Evolutionary conservation across 1,284 basidiomycete genomes (phyloP).

Genomic region (Limonomyces culmigenus): DNA sequence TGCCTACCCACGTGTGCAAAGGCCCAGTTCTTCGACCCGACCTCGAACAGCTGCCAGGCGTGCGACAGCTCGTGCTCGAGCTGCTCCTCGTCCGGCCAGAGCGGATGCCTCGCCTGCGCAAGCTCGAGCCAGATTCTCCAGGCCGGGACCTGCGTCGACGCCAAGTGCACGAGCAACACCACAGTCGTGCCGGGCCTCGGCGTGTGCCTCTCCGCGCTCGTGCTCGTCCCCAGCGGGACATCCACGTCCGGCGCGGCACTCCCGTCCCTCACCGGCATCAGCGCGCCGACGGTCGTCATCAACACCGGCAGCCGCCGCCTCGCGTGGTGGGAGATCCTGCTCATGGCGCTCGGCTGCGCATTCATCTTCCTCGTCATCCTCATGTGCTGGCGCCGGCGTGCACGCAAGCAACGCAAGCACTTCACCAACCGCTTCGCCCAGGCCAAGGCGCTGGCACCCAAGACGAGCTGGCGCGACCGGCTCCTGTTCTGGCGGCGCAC

Average conservation of each 20-base stretch:
- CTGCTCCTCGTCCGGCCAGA: conserved; percentile 46
- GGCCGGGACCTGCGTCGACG: conserved; percentile 42
- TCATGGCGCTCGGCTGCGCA: conserved; percentile 65
- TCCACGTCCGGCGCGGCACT: conserved; percentile 22
- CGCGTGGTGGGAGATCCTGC: conserved; percentile 67
- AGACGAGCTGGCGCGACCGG: conserved; percentile 32
- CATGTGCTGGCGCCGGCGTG: conserved; percentile 49
- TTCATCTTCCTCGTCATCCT: conserved; percentile 56
- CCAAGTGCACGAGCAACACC: conserved; percentile 35
- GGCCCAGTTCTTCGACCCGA: conserved; percentile 52
- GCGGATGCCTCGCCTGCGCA: conserved; percentile 59
- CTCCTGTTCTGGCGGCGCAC: conserved; percentile 29
- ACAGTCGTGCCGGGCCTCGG: conserved; percentile 52
- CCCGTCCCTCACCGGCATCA: conserved; percentile 38
- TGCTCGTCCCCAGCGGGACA: conserved; percentile 33
- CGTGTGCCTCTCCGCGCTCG: conserved; percentile 59
- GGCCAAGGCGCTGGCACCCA: conserved; percentile 32
- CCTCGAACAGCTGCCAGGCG: conserved; percentile 40
- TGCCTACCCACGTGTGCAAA: conserved; percentile 63
- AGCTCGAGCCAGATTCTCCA: conserved; percentile 41
- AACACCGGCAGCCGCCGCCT: conserved; percentile 20
- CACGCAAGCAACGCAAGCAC: conserved; percentile 46
- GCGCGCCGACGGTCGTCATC: conserved; percentile 22
- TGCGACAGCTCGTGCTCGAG: conserved; percentile 64
- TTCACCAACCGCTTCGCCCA: conserved; percentile 47